Evolutionary conservation across 345 rosid genomes (phyloP).

Genomic region (Gossypium herbaceum): DNA sequence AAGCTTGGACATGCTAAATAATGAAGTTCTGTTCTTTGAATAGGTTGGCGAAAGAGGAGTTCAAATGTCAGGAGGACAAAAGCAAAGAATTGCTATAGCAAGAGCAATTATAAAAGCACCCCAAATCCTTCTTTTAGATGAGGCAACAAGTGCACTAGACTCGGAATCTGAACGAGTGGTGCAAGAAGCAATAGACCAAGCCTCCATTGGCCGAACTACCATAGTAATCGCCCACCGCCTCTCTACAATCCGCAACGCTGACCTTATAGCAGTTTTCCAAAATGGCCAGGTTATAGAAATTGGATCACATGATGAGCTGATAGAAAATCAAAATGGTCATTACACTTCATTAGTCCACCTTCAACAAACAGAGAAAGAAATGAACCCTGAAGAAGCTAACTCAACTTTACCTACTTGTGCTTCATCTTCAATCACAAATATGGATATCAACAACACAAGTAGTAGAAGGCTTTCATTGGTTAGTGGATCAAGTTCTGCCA

Average conservation of each 20-base stretch:
- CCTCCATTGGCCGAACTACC: constrained; percentile 64
- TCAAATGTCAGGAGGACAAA: constrained; percentile 85
- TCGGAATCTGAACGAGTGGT: constrained; percentile 68
- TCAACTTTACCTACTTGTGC: not conserved
- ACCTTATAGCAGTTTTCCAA: constrained; percentile 50
- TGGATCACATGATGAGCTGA: constrained; percentile 62
- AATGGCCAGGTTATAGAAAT: constrained; percentile 50
- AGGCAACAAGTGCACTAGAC: constrained; percentile 82
- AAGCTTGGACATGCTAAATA: not conserved
- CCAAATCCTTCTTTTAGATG: constrained; percentile 61
- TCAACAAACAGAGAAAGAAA: constrained; percentile 44
- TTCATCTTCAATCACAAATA: constrained; percentile 25
- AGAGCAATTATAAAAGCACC: constrained; percentile 73
- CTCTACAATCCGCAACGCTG: constrained; percentile 68
- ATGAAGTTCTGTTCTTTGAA: not conserved
- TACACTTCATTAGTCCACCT: constrained; percentile 52
- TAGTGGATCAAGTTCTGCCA: constrained; percentile 61
- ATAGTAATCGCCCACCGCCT: constrained; percentile 71
- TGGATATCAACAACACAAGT: constrained; percentile 38
- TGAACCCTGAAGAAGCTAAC: constrained; percentile 1
- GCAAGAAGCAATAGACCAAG: constrained; percentile 69
- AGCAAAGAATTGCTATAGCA: constrained; percentile 80
- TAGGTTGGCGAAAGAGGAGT: constrained; percentile 84
- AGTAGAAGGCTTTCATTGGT: constrained; percentile 48
- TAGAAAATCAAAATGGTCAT: constrained; percentile 39